Percentiles rank a stretch among this genome's conserved stretches.
Evolutionary conservation across 176 grass and related monocot genomes (phyloP).

Genomic region (Lolium perenne): DNA sequence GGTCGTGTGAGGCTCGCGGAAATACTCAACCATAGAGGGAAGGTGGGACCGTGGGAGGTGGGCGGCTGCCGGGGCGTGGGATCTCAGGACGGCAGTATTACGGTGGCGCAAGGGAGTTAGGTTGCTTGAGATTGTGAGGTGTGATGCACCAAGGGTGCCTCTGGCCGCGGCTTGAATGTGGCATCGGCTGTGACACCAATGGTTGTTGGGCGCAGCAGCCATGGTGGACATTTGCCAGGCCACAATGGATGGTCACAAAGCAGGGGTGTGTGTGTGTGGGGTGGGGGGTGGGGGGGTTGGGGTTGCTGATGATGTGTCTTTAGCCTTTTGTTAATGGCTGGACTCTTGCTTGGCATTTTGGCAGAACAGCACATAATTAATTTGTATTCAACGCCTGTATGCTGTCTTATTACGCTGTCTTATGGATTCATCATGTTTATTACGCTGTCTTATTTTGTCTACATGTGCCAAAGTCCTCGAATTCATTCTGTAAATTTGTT

Average conservation of each 20-base stretch:
- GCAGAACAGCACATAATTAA: conserved; percentile 12
- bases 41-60: neutral
- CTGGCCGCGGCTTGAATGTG: neutral
- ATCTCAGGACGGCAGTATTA: neutral
- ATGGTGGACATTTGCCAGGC: neutral
- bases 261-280: neutral
- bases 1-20: neutral
- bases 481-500: neutral
- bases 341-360: neutral
- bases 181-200: neutral
- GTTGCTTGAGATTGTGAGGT: neutral
- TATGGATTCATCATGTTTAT: too few relatives aligned
- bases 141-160: too few relatives aligned
- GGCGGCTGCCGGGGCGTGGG: neutral
- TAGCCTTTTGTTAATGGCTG: neutral
- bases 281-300: too few relatives aligned
- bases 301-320: neutral
- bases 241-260: neutral
- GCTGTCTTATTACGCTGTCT: neutral
- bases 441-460: conserved; percentile 14
- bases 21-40: neutral
- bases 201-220: neutral
- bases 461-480: neutral
- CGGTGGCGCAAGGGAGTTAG: neutral
- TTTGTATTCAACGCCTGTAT: neutral